Evolutionary conservation across 257 asterid species (phyloP).

Genomic region (Anisodus tanguticus): DNA sequence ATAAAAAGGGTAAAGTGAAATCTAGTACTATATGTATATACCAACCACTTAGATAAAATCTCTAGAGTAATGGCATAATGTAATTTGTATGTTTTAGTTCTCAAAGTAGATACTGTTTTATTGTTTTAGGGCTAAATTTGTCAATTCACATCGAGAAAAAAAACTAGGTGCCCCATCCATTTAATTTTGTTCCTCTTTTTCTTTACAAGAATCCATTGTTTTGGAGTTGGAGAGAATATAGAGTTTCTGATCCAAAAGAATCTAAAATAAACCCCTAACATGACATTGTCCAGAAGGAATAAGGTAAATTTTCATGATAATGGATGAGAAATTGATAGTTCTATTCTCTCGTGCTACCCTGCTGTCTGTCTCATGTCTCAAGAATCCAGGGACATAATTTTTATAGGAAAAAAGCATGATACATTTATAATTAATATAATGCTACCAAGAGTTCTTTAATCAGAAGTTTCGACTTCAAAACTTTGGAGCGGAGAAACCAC

Average conservation of each 20-base stretch:
- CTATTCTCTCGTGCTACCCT: neutral
- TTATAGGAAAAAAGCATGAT: neutral
- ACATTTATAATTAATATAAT: neutral
- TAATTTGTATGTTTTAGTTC: neutral
- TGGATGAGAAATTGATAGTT: neutral
- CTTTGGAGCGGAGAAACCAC: too few species aligned
- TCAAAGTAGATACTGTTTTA: neutral
- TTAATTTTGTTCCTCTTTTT: neutral
- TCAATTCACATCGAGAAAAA: neutral
- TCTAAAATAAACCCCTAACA: neutral
- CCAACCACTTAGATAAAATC: too few species aligned
- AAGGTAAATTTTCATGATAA: neutral
- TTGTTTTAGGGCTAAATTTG: neutral
- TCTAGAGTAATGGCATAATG: neutral
- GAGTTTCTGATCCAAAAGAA: neutral
- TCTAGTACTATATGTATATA: too few species aligned
- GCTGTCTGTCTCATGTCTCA: neutral
- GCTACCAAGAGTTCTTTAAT: neutral
- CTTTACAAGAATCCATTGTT: constrained; percentile 1
- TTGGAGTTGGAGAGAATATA: neutral
- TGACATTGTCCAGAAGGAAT: neutral
- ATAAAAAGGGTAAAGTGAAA: too few species aligned
- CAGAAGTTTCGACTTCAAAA: too few species aligned
- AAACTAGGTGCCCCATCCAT: constrained; percentile 7
- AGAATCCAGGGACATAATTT: neutral